A percentile compares a stretch with the other conserved stretches of the same genome.
These are phyloP conservation scores for Dendrothele bispora DNA, from an alignment of 768 basidiomycete species.

Conservation along the genomic window DNA sequence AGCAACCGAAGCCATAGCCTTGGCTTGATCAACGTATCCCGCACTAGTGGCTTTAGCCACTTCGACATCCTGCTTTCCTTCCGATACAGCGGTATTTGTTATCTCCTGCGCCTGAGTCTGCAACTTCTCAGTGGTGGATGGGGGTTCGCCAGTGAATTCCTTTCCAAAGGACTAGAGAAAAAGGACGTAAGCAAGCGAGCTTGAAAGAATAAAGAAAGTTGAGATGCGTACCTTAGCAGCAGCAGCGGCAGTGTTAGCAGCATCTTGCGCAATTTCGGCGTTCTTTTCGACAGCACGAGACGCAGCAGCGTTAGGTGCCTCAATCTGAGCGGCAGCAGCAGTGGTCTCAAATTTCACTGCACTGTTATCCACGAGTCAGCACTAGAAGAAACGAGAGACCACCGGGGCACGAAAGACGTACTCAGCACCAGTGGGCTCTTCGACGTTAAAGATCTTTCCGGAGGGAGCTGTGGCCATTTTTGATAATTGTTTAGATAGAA, in stretches of 20 bases:
- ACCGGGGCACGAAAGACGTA: neutral
- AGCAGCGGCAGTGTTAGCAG: neutral
- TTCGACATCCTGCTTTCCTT: constrained; percentile 55
- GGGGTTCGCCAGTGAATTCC: constrained; percentile 32
- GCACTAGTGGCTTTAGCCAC: constrained; percentile 43
- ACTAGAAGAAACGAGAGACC: neutral
- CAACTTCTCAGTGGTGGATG: constrained; percentile 36
- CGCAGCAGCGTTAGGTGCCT: constrained; percentile 1
- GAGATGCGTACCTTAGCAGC: constrained; percentile 1
- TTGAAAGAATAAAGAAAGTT: neutral
- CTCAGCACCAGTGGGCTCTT: constrained; percentile 6
- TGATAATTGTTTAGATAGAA: too few relatives aligned
- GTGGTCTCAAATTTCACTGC: constrained; percentile 1
- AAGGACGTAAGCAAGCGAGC: neutral
- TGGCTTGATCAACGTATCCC: constrained; percentile 57
- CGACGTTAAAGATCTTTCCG: constrained; percentile 7
- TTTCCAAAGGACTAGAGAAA: neutral
- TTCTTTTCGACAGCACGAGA: constrained; percentile 4
- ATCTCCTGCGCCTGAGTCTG: constrained; percentile 34
- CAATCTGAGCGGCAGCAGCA: neutral
- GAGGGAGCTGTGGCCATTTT: too few relatives aligned
- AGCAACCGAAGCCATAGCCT: constrained; percentile 41
- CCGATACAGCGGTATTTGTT: constrained; percentile 52
- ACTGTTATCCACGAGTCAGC: neutral
- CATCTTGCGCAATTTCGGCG: neutral